A percentile compares a stretch with the other conserved stretches of the same genome.
Evolutionary conservation across 768 basidiomycete species (phyloP).

Genomic region (Termitomyces sp.): DNA sequence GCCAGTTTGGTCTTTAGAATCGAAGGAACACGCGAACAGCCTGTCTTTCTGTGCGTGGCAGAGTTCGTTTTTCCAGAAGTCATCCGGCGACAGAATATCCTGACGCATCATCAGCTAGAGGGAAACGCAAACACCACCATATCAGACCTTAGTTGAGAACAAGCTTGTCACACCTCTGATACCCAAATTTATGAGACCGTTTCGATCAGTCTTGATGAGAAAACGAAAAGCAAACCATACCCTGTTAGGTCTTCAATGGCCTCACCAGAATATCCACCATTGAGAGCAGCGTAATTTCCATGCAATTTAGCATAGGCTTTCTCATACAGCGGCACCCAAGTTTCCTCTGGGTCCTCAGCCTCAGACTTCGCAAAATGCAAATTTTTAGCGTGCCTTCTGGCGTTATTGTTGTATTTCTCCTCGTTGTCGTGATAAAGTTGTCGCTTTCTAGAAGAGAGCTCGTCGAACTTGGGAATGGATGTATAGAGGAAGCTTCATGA

Average conservation of each 20-base stretch:
- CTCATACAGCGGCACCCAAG: slow-evolving; percentile 54
- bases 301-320: slow-evolving; percentile 57
- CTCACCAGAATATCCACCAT: slow-evolving; percentile 37
- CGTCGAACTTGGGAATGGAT: slow-evolving; percentile 46
- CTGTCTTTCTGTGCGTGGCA: slow-evolving; percentile 38
- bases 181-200: neutral
- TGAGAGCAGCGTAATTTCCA: slow-evolving; percentile 40
- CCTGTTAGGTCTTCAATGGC: slow-evolving; percentile 56
- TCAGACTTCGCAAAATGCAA: slow-evolving; percentile 46
- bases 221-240: slow-evolving; percentile 19
- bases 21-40: slow-evolving; percentile 43
- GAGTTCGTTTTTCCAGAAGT: slow-evolving; percentile 47
- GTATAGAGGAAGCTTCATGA: slow-evolving; percentile 35
- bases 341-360: slow-evolving; percentile 34
- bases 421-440: slow-evolving; percentile 45
- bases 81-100: slow-evolving; percentile 45
- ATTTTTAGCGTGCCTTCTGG: slow-evolving; percentile 40
- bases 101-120: slow-evolving; percentile 2
- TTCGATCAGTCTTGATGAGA: neutral
- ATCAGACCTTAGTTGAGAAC: slow-evolving; percentile 18
- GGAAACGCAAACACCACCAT: neutral
- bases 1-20: neutral
- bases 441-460: slow-evolving; percentile 32
- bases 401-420: slow-evolving; percentile 35
- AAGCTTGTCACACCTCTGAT: slow-evolving; percentile 20